These are phyloP conservation scores for Gymnopus androsaceus DNA, from an alignment of 1,284 basidiomycete genomes.

Conservation along the genomic window DNA sequence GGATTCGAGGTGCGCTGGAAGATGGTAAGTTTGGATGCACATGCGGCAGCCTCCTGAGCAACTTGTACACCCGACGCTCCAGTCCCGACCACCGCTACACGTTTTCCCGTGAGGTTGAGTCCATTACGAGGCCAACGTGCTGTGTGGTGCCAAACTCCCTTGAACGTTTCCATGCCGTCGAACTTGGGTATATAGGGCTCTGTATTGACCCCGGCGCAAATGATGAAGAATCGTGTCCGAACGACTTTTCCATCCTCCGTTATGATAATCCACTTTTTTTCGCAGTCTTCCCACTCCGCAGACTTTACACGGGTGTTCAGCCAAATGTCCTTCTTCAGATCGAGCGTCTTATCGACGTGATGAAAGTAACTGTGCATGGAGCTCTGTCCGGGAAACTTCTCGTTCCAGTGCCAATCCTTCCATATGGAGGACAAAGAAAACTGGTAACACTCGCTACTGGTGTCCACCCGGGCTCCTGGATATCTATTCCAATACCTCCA, in stretches of 20 bases:
- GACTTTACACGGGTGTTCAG: slow-evolving; percentile 26
- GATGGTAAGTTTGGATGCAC: slow-evolving; percentile 24
- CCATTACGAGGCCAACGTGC: slow-evolving; percentile 26
- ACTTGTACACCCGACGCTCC: slow-evolving; percentile 31
- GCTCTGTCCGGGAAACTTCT: slow-evolving; percentile 23
- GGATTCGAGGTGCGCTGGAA: slow-evolving; percentile 31
- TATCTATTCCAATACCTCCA: slow-evolving; percentile 10
- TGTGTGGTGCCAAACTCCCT: slow-evolving; percentile 26
- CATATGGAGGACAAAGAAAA: slow-evolving; percentile 27
- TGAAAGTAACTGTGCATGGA: slow-evolving; percentile 26
- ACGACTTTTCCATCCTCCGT: slow-evolving; percentile 19
- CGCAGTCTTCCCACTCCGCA: background rate
- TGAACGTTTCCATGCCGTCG: slow-evolving; percentile 26
- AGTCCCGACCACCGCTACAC: slow-evolving; percentile 28
- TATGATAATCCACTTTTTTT: slow-evolving; percentile 21
- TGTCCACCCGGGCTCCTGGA: slow-evolving; percentile 14
- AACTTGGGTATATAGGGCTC: slow-evolving; percentile 23
- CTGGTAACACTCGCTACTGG: slow-evolving; percentile 14
- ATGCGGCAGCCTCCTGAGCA: slow-evolving; percentile 23
- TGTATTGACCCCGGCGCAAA: slow-evolving; percentile 27
- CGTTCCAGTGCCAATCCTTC: slow-evolving; percentile 29
- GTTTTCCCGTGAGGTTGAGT: slow-evolving; percentile 23
- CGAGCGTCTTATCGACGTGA: slow-evolving; percentile 26
- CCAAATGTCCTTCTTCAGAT: slow-evolving; percentile 24
- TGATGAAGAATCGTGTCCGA: slow-evolving; percentile 20